Base-by-base conservation (phyloP, 2,329 filamentous ascomycete genomes). In the Cladorrhinum sp. region DNA sequence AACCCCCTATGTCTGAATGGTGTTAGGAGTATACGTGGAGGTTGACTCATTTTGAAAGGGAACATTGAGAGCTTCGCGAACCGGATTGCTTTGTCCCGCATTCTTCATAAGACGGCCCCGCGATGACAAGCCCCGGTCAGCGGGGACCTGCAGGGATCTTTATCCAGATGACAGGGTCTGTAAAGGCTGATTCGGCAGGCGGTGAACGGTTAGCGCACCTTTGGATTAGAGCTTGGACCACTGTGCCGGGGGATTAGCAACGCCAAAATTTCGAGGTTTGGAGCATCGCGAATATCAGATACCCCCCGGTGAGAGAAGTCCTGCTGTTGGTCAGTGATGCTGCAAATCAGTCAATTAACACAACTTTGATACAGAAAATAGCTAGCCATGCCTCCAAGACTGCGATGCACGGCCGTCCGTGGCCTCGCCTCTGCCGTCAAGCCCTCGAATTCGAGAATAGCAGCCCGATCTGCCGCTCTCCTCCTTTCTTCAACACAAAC, bases 351-450 rank as follows among this genome's bases (percentile, higher is more conserved):
- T 22, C 53, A 41, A 59, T 59, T 60, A 12, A 58, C 36, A 22
- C 8, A 6, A n/a, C 25, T 20, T 54, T 27, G 24, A 56, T 12
- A 38, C 13, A 18, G 16, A 22, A 63, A 53, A 24, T 18, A n/a
- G 41, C 16, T 23, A 20, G 41, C 53, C 5, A 71, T 71, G 69
- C 64, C 68, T 59, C 63, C 66, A 24, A 68, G 68, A 67, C 36
- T 70, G 63, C 64, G 64, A 61, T 70, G 66, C 64, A 62, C 66
- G 38, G 64, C 62, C 60, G 58, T 63, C 29, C 63, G 67, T 38
- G 65, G 65, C 61, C 55, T 69, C 58, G 51, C 62, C 27, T 60
- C 64, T 52, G 60, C 64, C 22, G 23, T 68, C 29, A 63, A 62
- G 27, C 45, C 60, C 23, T 58, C 62, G 41, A 62, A 60, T 53